Base-by-base conservation (phyloP, 768 basidiomycete species). In the Boletus patriciae region DNA sequence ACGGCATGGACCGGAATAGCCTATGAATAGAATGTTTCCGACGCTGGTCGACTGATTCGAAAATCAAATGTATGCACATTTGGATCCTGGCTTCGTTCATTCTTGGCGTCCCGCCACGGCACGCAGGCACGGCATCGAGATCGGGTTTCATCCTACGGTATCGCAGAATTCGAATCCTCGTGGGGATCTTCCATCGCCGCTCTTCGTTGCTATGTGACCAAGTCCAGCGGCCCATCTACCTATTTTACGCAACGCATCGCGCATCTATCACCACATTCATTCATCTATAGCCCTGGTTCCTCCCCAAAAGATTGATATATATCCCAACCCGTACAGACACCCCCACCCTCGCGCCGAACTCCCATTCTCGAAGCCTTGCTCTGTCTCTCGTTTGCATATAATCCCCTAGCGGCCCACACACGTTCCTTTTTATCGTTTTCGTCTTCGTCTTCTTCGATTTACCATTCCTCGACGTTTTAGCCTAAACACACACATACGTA, bases 1-100 rank as follows among this genome's bases (percentile, higher is more conserved):
- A 34, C 29, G 40, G 55, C 48, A 34, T 40, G 50, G 51, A 45
- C 53, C 23, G 41, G 57, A 36, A 57, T 54, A 55, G 23, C 52
- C 54, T 53, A 37, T 31, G 50, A 50, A 56, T 67, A 58, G 40
- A 57, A 50, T 19, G 29, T 51, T 42, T 37, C 29, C 45, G 33
- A 46, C 43, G 15, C 45, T 44, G 50, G 50, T 52, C 46, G 36
- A 46, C 29, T 19, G 46, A 48, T 47, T 38, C 25, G 37, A 53
- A 51, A 34, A 46, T 29, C 37, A 37, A 50, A 50, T 44, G 42
- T 52, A 36, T 43, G 34, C 43, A 51, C 27, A 27, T 43, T 40
- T 57, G 45, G 54, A 33, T 34, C 49, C 4, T 23, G 9, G 27
- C 34, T 37, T 52, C 40, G 27, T 44, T 50, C 52, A 12, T 53